Evolutionary conservation across 129 eudicot genomes (phyloP).

Genomic region (Daucus carota): DH1_v3.0 NC_030384.2:35179501-35180000

Average conservation of each 20-base stretch:
- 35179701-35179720: conserved; percentile 34
- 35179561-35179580: not conserved
- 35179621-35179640: conserved; percentile 4
- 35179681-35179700: conserved; percentile 43
- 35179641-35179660: conserved; percentile 21
- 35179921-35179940: too few species aligned
- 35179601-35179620: conserved; percentile 42
- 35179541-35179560: not conserved
- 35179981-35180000: too few species aligned
- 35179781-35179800: conserved; percentile 5
- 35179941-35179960: too few species aligned
- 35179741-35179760: conserved; percentile 22
- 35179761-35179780: conserved; percentile 7
- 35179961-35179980: too few species aligned
- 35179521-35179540: not conserved
- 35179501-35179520: not conserved
- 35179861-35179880: too few species aligned
- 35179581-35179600: conserved; percentile 25
- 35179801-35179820: not conserved
- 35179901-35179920: too few species aligned
- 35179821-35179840: not conserved
- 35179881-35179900: too few species aligned
- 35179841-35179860: too few species aligned
- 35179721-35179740: conserved; percentile 2
- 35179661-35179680: conserved; percentile 34